A percentile compares a stretch with the other conserved stretches of the same genome.
phyloP scores from a whole-genome alignment of 805 yeast genomes.

The Wickerhamiella parazyma region DNA sequence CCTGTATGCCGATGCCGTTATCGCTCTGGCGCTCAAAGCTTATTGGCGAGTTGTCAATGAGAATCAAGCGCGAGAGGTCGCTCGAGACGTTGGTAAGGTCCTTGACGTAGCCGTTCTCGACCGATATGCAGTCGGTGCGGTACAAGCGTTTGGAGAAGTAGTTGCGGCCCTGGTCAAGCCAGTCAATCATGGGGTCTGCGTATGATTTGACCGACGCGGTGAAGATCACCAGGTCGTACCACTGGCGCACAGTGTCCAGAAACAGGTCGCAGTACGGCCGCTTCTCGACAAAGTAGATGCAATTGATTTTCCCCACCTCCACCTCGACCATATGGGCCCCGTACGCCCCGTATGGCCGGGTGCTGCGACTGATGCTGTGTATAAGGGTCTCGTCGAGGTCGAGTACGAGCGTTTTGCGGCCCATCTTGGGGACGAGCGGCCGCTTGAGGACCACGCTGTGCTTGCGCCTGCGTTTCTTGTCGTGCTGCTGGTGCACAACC shows the following conservation, averaged over 20 bases:
- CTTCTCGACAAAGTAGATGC: constrained; percentile 80
- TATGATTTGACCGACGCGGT: constrained; percentile 92
- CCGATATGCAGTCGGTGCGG: constrained; percentile 58
- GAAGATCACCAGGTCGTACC: constrained; percentile 84
- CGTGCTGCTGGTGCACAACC: neutral
- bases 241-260: constrained; percentile 57
- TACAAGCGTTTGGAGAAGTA: constrained; percentile 52
- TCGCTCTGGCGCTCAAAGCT: constrained; percentile 72
- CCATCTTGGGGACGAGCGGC: neutral
- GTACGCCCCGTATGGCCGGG: constrained; percentile 27
- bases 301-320: constrained; percentile 49
- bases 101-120: constrained; percentile 70
- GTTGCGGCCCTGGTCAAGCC: constrained; percentile 48
- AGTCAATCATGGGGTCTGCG: constrained; percentile 93
- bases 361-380: constrained; percentile 64
- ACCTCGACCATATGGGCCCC: constrained; percentile 71
- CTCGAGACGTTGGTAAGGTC: constrained; percentile 41
- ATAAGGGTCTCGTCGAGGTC: constrained; percentile 92
- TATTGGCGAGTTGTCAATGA: constrained; percentile 87
- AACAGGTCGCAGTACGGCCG: constrained; percentile 86
- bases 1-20: constrained; percentile 87
- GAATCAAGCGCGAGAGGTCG: constrained; percentile 56
- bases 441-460: constrained; percentile 6
- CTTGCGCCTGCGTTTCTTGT: neutral
- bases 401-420: constrained; percentile 45